A percentile compares a stretch with the other conserved stretches of the same genome.
Conservation (phyloP, 163 green algal genomes). For the Coccomyxa subellipsoidea region DNA sequence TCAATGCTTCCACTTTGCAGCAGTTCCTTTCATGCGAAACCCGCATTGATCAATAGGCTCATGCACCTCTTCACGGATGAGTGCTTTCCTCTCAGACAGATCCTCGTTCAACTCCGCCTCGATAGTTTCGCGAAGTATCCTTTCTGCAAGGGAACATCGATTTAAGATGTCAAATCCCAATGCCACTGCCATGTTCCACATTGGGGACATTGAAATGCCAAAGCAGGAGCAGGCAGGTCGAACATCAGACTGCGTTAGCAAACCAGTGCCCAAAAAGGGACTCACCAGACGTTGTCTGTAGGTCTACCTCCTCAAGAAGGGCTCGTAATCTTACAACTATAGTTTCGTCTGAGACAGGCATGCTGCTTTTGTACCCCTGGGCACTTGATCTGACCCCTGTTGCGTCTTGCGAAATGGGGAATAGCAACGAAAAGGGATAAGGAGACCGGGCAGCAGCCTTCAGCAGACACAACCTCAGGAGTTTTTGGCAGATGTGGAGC, state of each 20-base stretch:
- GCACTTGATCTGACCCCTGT: no score
- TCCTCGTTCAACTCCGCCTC: conserved; percentile 1
- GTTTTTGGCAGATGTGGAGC: no score
- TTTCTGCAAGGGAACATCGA: neutral
- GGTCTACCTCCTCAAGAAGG: neutral
- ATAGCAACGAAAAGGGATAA: no score
- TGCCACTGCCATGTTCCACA: neutral
- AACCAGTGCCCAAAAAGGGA: neutral
- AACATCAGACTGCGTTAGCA: neutral
- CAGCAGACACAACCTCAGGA: no score
- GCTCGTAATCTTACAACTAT: neutral
- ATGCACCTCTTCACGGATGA: neutral
- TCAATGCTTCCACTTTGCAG: no score
- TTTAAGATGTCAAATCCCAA: neutral
- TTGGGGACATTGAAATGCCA: no score
- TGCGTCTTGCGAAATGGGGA: no score
- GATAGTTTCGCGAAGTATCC: neutral
- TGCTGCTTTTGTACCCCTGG: no score
- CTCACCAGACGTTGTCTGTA: neutral
- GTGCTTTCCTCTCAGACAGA: neutral
- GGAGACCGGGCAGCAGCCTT: no score
- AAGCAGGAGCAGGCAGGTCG: neutral
- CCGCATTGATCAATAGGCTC: neutral
- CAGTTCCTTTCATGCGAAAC: neutral
- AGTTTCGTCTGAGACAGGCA: neutral